Evolutionary conservation across 257 asterid genomes (phyloP), one percentile per base, ranked within the genome.

Genomic region (Henckelia pumila): DNA sequence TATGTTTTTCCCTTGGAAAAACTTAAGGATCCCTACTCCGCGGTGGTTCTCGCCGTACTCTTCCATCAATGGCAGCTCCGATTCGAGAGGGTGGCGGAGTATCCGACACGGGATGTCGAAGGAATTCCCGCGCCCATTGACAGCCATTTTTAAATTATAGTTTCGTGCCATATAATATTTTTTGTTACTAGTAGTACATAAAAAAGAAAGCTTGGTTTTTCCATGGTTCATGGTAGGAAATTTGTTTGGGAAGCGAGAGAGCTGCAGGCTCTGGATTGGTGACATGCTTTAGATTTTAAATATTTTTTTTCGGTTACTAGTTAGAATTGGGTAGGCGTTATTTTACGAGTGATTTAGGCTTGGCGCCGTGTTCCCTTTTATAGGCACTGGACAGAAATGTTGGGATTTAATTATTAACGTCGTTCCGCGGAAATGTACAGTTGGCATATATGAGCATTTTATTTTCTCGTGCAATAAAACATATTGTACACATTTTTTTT

Each of bases 11-110:
- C 81, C 86, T 49, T 70, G 57, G 7, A 83, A 74, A 74, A 83
- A 78, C 1, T 64, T 65, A 47, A 75, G 60, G 62, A 83, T 83
- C 47, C 88, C 88, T 50, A 83, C 73, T 11, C 85, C 84, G 56
- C 21, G 37, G 14, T 53, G n/a, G n/a, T 33, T 29, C 11, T 35
- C 11, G 3, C 28, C 28, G 16, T 26, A 10, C 5, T 22, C 40
- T 14, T 14, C 56, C 14, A 16, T 24, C 9, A 8, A 22, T 32
- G 14, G 8, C 47, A 68, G 44, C 26, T 68, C 72, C 3, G 58
- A 37, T 21, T 68, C 64, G 21, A 68, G 72, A 68, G 72, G 72
- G 65, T 68, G 72, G 65, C 8, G 47, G 30, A 40, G 47, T 3
- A 44, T 44, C 16, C 53, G 53, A 2, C 53, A 44, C 16, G 53